Conservation (phyloP, 441 rosid species). For the Biscutella laevigata region DNA sequence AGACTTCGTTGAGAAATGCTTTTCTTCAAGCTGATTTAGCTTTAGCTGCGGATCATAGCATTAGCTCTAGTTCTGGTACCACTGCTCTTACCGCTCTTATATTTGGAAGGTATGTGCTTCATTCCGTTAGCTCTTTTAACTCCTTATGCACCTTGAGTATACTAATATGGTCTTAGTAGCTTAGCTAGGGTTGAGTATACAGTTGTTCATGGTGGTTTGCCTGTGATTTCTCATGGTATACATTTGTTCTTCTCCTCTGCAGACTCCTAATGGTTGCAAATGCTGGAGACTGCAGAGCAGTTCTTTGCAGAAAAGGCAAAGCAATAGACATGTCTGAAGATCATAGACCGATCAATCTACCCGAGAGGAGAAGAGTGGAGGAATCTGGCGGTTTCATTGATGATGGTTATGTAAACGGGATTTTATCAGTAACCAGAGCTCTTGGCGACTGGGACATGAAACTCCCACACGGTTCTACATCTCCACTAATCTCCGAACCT, state of each 20-base stretch:
- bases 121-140: neutral
- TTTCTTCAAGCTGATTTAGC: slow-evolving; percentile 47
- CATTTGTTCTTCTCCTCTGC: slow-evolving; percentile 5
- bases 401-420: slow-evolving; percentile 74
- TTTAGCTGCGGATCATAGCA: slow-evolving; percentile 39
- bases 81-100: slow-evolving; percentile 48
- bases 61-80: slow-evolving; percentile 47
- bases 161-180: too few relatives aligned
- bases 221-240: neutral
- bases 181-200: neutral
- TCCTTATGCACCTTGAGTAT: too few relatives aligned
- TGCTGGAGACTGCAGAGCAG: slow-evolving; percentile 32
- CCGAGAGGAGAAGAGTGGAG: slow-evolving; percentile 56
- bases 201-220: neutral
- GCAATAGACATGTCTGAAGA: slow-evolving; percentile 44
- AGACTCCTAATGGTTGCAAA: slow-evolving; percentile 51
- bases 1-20: slow-evolving; percentile 35
- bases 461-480: slow-evolving; percentile 45
- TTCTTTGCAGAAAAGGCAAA: slow-evolving; percentile 24
- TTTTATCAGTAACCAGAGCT: slow-evolving; percentile 72
- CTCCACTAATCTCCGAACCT: slow-evolving; percentile 83
- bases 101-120: slow-evolving; percentile 42
- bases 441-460: slow-evolving; percentile 95
- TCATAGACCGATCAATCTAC: slow-evolving; percentile 54
- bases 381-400: slow-evolving; percentile 60